Conservation (phyloP, 108 stramenopile species). For the Pseudonitzschia multiseries region DNA sequence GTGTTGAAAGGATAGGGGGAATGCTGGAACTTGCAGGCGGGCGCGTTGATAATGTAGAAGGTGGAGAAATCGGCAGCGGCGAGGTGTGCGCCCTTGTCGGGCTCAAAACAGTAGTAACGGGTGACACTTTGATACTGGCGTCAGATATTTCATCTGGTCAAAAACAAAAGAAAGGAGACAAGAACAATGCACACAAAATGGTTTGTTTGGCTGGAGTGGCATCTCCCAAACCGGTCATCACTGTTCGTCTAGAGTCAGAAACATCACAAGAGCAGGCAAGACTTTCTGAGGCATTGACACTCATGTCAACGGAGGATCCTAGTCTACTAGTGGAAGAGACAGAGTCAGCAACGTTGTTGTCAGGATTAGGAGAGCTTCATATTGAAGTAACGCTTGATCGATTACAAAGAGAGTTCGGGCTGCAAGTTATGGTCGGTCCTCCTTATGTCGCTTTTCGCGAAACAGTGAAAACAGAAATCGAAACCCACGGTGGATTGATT, state of each 20-base stretch:
- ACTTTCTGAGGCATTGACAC: slow-evolving; percentile 60
- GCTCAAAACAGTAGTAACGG: slow-evolving; percentile 79
- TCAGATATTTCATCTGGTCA: slow-evolving; percentile 32
- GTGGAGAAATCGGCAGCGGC: slow-evolving; percentile 67
- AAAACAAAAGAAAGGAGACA: slow-evolving; percentile 29
- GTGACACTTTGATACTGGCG: slow-evolving; percentile 75
- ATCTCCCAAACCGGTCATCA: slow-evolving; percentile 88
- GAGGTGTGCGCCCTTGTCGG: slow-evolving; percentile 89
- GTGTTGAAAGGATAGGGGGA: slow-evolving; percentile 69
- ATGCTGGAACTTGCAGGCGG: slow-evolving; percentile 89
- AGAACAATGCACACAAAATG: slow-evolving; percentile 13
- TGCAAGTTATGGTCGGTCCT: slow-evolving; percentile 68
- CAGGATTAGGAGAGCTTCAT: slow-evolving; percentile 87
- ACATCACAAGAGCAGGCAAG: slow-evolving; percentile 61
- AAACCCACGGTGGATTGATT: slow-evolving; percentile 63
- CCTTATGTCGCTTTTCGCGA: slow-evolving; percentile 86
- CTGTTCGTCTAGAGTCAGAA: slow-evolving; percentile 77
- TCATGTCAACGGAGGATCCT: slow-evolving; percentile 83
- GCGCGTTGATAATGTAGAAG: slow-evolving; percentile 67
- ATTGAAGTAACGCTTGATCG: slow-evolving; percentile 86
- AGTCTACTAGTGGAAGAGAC: slow-evolving; percentile 82
- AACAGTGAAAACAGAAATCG: slow-evolving; percentile 56
- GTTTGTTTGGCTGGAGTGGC: slow-evolving; percentile 69
- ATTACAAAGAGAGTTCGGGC: slow-evolving; percentile 68
- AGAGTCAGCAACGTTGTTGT: slow-evolving; percentile 70